Percentiles rank a stretch among this genome's conserved stretches.
These are phyloP conservation scores for Phytophthora quininea DNA, from an alignment of 352 stramenopile genomes.

Conservation along the genomic window DNA sequence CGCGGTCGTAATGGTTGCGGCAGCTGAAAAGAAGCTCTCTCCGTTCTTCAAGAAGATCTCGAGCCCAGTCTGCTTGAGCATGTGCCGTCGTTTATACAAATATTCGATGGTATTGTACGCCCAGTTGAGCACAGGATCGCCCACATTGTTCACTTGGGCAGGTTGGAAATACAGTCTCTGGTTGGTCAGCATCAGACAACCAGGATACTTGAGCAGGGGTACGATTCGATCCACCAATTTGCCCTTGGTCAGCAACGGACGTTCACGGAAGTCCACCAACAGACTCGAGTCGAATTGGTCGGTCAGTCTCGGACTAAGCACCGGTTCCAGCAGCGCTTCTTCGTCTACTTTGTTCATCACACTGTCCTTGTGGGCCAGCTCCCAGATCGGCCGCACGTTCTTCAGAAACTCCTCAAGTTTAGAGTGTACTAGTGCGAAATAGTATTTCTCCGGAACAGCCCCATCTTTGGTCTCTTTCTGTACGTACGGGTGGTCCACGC, in stretches of 20 bases:
- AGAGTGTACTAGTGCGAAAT: slow-evolving; percentile 87
- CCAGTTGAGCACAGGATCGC: slow-evolving; percentile 87
- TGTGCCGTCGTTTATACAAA: slow-evolving; percentile 89
- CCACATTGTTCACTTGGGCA: slow-evolving; percentile 92
- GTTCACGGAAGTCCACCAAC: slow-evolving; percentile 91
- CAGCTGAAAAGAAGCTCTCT: slow-evolving; percentile 87
- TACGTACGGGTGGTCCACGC: slow-evolving; percentile 84
- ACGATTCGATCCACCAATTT: slow-evolving; percentile 90
- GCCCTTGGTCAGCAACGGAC: slow-evolving; percentile 67
- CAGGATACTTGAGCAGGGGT: slow-evolving; percentile 91
- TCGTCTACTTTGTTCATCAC: slow-evolving; percentile 90
- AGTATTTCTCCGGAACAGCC: slow-evolving; percentile 54
- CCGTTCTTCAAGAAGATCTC: slow-evolving; percentile 85
- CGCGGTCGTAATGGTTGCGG: slow-evolving; percentile 64
- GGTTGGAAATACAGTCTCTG: slow-evolving; percentile 91
- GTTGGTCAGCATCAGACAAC: slow-evolving; percentile 93
- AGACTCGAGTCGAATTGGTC: slow-evolving; percentile 89
- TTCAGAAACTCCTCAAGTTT: slow-evolving; percentile 82
- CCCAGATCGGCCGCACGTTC: slow-evolving; percentile 71
- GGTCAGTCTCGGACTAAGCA: slow-evolving; percentile 74
- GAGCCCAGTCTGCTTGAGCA: slow-evolving; percentile 89
- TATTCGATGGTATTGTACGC: slow-evolving; percentile 79
- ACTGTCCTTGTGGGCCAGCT: slow-evolving; percentile 63
- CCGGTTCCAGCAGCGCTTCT: slow-evolving; percentile 70
- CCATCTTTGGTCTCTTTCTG: slow-evolving; percentile 48